phyloP scores from a whole-genome alignment of 2,329 filamentous ascomycete genomes.

The Plectosphaerella sp. region DNA sequence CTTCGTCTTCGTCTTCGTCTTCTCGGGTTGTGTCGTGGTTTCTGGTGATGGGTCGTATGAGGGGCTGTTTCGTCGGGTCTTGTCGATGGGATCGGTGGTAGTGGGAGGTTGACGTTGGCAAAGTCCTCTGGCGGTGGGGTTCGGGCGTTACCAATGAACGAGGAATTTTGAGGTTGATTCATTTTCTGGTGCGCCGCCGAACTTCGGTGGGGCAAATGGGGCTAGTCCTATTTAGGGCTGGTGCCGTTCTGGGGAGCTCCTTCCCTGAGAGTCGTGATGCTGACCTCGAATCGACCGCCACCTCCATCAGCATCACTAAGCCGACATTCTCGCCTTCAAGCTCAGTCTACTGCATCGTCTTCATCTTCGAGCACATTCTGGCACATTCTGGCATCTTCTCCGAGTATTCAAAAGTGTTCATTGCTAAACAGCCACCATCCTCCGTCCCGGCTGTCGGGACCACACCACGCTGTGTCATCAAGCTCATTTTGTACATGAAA shows the following conservation, averaged over 20 bases:
- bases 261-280: too few species aligned
- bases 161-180: constrained; percentile 4
- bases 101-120: neutral
- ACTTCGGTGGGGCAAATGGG: neutral
- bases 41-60: neutral
- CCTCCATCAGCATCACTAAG: too few species aligned
- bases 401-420: neutral
- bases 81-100: neutral
- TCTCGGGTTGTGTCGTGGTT: too few species aligned
- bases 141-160: neutral
- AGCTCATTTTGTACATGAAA: neutral
- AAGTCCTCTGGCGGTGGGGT: constrained; percentile 2
- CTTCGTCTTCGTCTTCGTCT: neutral
- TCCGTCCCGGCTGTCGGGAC: too few species aligned
- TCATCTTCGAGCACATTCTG: neutral
- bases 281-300: too few species aligned
- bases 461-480: neutral
- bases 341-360: neutral
- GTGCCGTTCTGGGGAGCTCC: neutral
- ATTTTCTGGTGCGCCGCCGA: constrained; percentile 2
- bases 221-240: neutral
- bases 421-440: neutral
- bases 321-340: neutral
- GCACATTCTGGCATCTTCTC: neutral
- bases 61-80: neutral